A percentile compares a stretch with the other conserved stretches of the same genome.
phyloP scores from a whole-genome alignment of 2,329 filamentous ascomycete species.

The Coniochaeta sp. region DNA sequence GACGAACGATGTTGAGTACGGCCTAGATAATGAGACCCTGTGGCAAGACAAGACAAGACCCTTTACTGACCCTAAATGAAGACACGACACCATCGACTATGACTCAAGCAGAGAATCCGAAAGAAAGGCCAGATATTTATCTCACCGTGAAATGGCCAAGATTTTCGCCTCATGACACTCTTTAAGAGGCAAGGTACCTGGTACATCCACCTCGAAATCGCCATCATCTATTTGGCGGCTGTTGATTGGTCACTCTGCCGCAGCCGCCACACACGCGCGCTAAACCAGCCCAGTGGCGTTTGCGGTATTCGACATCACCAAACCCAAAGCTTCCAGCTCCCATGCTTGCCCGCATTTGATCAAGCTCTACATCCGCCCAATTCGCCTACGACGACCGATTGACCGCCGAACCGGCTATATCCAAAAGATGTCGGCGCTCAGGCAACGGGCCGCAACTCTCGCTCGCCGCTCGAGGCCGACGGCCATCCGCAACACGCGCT shows the following conservation, averaged over 20 bases:
- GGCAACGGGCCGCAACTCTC: slow-evolving; percentile 25
- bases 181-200: slow-evolving; percentile 6
- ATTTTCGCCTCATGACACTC: slow-evolving; percentile 9
- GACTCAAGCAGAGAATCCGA: slow-evolving; percentile 15
- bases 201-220: neutral
- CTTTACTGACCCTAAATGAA: neutral
- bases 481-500: slow-evolving; percentile 29
- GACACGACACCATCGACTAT: slow-evolving; percentile 7
- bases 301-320: neutral
- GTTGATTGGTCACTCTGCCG: neutral
- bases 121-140: slow-evolving; percentile 16
- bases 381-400: slow-evolving; percentile 3
- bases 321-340: neutral
- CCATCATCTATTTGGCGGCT: neutral
- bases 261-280: neutral
- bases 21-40: neutral
- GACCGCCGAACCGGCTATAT: slow-evolving; percentile 1
- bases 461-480: slow-evolving; percentile 27
- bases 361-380: neutral
- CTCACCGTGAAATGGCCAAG: no score
- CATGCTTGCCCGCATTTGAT: neutral
- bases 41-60: neutral
- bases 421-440: slow-evolving; percentile 26
- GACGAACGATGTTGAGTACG: neutral
- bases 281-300: neutral